Evolutionary conservation across 805 yeast genomes (phyloP), one percentile per base, ranked within the genome.

Genomic region (Saturnispora mendoncae): DNA sequence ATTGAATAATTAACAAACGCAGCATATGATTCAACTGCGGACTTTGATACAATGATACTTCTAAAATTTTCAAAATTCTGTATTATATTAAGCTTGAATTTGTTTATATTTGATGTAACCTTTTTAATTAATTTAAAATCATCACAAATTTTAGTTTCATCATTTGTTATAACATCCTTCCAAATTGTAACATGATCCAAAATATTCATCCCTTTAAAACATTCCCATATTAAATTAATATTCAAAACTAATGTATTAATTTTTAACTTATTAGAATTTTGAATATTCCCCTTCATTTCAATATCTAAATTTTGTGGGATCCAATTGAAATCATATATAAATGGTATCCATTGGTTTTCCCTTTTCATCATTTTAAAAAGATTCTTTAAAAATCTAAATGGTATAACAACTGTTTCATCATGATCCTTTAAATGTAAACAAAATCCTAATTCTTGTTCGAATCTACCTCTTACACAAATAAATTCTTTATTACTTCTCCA

Each of bases 161-260:
- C 26, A 25, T 40, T 35, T 3, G 9, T 24, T 3, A 42, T 20
- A 10, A 33, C 13, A 8, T 33, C 15, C 10, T 28, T 41, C 42
- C 42, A 40, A 21, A 26, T 14, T 2, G 31, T n/a, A 3, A 46
- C 42, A 13, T 39, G 30, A 7, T 38, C 29, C 5, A 47, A 30
- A 12, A 47, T 36, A 23, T 48, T 48, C 26, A 43, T 47, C 27
- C 19, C 41, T 6, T 60, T 44, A 4, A 78, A 46, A n/a, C 66
- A 55, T 15, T 66, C 57, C 12, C 82, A 52, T 27, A 78, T 60
- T 6, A 69, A 47, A 48, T 80, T 80, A 27, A 80, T 47, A 27
- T 64, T 59, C 28, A 68, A 66, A 17, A 76, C 54, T 27, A 74
- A 57, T 26, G 71, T 63, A 48, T 76, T 76, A 27, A 72, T 49